A percentile compares a stretch with the other conserved stretches of the same genome.
Conservation (phyloP, 1,284 basidiomycete genomes). For the Tylopilus sp. region DNA sequence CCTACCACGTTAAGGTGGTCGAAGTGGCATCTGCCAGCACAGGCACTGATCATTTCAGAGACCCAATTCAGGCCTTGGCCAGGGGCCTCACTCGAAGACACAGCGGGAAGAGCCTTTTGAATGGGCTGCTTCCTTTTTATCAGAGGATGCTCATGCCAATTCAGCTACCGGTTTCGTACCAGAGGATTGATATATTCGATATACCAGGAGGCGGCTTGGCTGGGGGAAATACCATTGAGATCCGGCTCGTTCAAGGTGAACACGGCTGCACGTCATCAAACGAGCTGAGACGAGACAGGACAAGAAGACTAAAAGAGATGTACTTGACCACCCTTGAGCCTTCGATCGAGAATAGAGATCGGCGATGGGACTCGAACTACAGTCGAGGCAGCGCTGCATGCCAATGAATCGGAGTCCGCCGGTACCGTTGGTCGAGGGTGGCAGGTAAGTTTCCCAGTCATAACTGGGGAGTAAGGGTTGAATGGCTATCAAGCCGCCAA, state of each 20-base stretch:
- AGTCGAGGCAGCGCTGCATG: slow-evolving; percentile 38
- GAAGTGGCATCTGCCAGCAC: slow-evolving; percentile 29
- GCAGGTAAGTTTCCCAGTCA: slow-evolving; percentile 37
- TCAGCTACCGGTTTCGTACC: slow-evolving; percentile 14
- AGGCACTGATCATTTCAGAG: slow-evolving; percentile 32
- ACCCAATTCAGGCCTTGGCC: slow-evolving; percentile 36
- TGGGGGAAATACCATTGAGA: slow-evolving; percentile 24
- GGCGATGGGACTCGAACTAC: slow-evolving; percentile 35
- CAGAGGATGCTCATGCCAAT: neutral
- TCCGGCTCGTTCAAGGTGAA: slow-evolving; percentile 40
- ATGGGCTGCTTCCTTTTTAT: slow-evolving; percentile 22
- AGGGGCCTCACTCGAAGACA: slow-evolving; percentile 27
- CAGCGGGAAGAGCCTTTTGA: slow-evolving; percentile 36
- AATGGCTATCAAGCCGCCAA: too few relatives aligned
- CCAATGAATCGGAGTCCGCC: slow-evolving; percentile 38
- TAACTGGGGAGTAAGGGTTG: slow-evolving; percentile 24
- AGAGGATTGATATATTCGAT: slow-evolving; percentile 35
- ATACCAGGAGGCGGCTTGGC: slow-evolving; percentile 36
- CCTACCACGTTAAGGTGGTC: slow-evolving; percentile 34
- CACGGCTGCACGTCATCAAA: slow-evolving; percentile 23
- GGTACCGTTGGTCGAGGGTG: slow-evolving; percentile 31
- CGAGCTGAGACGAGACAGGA: neutral
- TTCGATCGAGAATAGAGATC: slow-evolving; percentile 32
- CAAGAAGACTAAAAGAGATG: neutral
- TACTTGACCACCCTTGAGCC: slow-evolving; percentile 32